Base-by-base conservation (phyloP, 371 early-diverging fungal species). In the Mucor velutinosus region DNA sequence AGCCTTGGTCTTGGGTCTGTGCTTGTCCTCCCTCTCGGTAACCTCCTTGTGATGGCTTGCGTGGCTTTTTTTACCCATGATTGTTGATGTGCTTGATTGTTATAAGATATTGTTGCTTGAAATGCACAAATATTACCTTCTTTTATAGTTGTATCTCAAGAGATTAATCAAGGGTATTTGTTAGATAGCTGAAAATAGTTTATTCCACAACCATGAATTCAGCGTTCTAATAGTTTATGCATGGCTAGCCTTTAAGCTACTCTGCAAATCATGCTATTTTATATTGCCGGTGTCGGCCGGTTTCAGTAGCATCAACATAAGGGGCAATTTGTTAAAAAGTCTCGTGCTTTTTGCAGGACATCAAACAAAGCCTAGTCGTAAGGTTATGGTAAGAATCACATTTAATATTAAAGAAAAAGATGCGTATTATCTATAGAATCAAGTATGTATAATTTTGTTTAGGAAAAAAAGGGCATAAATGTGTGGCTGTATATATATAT, bases 21-120 rank as follows among this genome's bases (percentile, higher is more conserved):
- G 60, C n/a, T 67, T 67, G 4, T 67, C 67, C 32, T 55, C 61
- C 23, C 37, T 67, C 15, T 61, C 67, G 7, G 43, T 39, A 11
- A 56, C 27, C 19, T 67, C 56, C 61, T 67, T 67, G 23, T 49
- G 49, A n/a, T 55, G 55, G 14, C 33, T 53, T 37, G 59, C 37
- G 41, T 66, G 58, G 41, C 27, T 60, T 17, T 66, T 66, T 51
- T 55, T 66, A 30, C 61, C 67, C 67, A 56, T 66, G 7, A 17
- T 51, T 19, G 25, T 23, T 3, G 53, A 51, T 51, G 19, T 8
- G 4, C 14, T 4, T 43, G 7, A 33, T 17, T 43, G 19, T 43
- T 4, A 43, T 12, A 33, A 33, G 30, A 33, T 33, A 33, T 7
- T 33, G 33, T 43, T 14, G 0, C 45, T 43, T 43, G n/a, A 43